Evolutionary conservation across 2,329 filamentous ascomycete species (phyloP).

Genomic region (Aspergillus neoniger): DNA sequence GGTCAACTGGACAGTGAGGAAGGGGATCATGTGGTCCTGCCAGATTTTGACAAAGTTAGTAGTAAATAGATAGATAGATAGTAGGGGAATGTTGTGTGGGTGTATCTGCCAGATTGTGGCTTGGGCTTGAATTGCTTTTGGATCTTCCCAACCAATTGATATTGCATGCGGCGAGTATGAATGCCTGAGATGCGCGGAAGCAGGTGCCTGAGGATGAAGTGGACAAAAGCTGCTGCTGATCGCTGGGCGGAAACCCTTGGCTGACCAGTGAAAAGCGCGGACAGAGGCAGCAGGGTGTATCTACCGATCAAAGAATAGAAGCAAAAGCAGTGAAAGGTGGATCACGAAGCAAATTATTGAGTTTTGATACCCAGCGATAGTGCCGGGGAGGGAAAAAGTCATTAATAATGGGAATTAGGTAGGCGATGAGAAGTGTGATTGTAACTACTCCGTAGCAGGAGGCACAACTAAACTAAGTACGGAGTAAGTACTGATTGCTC

Average conservation of each 20-base stretch:
- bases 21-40: constrained; percentile 9
- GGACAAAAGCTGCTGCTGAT: neutral
- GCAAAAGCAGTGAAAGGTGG: constrained; percentile 2
- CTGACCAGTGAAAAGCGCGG: neutral
- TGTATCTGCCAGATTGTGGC: neutral
- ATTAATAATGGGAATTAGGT: constrained; percentile 17
- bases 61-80: no score
- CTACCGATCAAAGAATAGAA: neutral
- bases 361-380: constrained; percentile 1
- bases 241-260: neutral
- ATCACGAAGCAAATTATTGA: neutral
- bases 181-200: neutral
- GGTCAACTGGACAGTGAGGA: neutral
- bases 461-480: neutral
- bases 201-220: constrained; percentile 2
- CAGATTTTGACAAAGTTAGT: neutral
- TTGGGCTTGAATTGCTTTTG: neutral
- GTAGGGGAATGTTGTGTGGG: no score
- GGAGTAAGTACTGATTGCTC: no score
- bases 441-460: constrained; percentile 4
- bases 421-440: neutral
- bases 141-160: neutral
- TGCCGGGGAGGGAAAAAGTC: neutral
- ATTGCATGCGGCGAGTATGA: neutral
- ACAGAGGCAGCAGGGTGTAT: neutral